phyloP scores from a whole-genome alignment of 176 grass and related monocot genomes.

The Oryza coarctata region DNA sequence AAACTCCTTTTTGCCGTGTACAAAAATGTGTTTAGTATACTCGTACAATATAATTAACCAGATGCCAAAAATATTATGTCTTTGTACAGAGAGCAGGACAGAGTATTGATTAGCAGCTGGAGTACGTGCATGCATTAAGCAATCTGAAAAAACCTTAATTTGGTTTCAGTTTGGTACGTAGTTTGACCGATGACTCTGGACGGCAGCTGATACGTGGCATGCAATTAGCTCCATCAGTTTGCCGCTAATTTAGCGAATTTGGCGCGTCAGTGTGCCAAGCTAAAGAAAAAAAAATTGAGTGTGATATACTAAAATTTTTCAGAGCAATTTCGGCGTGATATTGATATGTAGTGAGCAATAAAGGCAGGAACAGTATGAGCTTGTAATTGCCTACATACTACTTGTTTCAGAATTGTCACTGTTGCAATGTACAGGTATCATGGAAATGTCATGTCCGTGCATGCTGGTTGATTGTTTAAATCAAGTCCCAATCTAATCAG shows the following conservation, averaged over 20 bases:
- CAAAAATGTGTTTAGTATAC: background rate
- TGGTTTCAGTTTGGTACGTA: background rate
- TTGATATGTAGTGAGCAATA: background rate
- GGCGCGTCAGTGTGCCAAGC: background rate
- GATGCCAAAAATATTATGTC: background rate
- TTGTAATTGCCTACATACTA: background rate
- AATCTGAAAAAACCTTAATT: constrained; percentile 21
- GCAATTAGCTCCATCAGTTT: background rate
- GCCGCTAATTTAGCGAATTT: background rate
- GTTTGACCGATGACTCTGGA: background rate
- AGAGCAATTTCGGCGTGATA: background rate
- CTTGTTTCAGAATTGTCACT: constrained; percentile 8
- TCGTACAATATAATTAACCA: background rate
- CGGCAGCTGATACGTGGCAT: background rate
- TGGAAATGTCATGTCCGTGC: constrained; percentile 11
- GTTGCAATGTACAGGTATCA: constrained; percentile 19
- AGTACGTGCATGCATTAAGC: background rate
- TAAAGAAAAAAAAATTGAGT: background rate
- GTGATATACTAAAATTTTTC: background rate
- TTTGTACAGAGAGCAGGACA: background rate
- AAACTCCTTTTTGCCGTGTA: background rate
- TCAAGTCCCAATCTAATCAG: background rate
- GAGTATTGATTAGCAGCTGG: background rate
- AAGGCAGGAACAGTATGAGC: background rate
- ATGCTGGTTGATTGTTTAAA: constrained; percentile 26